Evolutionary conservation across 139 green algal genomes (phyloP).

Genomic region (Picochlorum sp.): DNA sequence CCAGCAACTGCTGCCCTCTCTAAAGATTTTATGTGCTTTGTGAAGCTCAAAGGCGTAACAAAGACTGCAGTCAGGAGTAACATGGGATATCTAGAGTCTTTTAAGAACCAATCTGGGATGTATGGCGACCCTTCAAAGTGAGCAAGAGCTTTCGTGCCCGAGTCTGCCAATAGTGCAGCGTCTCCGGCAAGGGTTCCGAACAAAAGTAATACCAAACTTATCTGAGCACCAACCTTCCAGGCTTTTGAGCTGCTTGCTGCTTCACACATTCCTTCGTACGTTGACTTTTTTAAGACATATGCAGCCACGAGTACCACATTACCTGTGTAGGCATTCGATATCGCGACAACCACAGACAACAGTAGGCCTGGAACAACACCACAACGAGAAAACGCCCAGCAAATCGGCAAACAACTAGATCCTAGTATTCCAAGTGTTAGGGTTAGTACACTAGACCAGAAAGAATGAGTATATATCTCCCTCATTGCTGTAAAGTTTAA

Average conservation of each 20-base stretch:
- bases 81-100: neutral
- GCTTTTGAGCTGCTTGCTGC: neutral
- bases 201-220: conserved; percentile 58
- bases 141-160: conserved; percentile 27
- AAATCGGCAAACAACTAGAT: conserved; percentile 58
- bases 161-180: conserved; percentile 60
- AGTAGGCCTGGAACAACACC: conserved; percentile 42
- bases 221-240: conserved; percentile 26
- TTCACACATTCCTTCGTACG: conserved; percentile 49
- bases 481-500: neutral
- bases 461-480: neutral
- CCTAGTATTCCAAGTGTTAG: conserved; percentile 38
- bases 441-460: conserved; percentile 16
- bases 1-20: conserved; percentile 51
- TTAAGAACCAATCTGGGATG: neutral
- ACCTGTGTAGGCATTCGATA: conserved; percentile 48
- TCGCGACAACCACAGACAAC: conserved; percentile 42
- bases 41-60: conserved; percentile 1
- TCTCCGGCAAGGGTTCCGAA: conserved; percentile 67
- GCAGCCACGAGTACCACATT: conserved; percentile 48
- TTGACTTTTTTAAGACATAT: conserved; percentile 24
- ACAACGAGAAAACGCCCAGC: conserved; percentile 57
- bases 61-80: neutral
- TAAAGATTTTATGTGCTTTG: conserved; percentile 13
- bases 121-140: neutral